A percentile compares a stretch with the other conserved stretches of the same genome.
Evolutionary conservation across 495 filamentous ascomycete genomes (phyloP).

Genomic region (Penicillium dipodomyicola): DNA sequence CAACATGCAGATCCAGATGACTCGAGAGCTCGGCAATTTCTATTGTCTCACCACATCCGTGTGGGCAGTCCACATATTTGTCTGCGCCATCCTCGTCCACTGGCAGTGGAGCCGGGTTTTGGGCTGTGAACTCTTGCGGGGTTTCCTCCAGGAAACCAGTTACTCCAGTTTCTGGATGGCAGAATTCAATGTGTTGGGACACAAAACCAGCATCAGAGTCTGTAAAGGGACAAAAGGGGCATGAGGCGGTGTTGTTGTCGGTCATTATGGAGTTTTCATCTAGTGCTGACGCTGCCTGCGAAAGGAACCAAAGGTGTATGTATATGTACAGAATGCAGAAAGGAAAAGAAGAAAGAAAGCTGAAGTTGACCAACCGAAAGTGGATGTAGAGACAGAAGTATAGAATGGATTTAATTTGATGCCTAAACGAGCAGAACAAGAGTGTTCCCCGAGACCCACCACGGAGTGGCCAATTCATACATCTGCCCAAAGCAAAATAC

Average conservation of each 20-base stretch:
- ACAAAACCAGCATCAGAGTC: constrained; percentile 50
- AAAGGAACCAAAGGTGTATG: neutral
- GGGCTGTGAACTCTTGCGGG: neutral
- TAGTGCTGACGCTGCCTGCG: neutral
- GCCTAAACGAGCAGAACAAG: neutral
- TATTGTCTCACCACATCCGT: constrained; percentile 70
- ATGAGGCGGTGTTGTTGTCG: constrained; percentile 27
- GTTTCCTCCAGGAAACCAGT: constrained; percentile 2
- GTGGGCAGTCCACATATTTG: constrained; percentile 64
- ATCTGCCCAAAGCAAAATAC: neutral
- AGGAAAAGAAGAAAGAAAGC: neutral
- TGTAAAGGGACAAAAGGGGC: constrained; percentile 57
- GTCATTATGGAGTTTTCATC: constrained; percentile 24
- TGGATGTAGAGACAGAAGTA: neutral
- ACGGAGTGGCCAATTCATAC: neutral
- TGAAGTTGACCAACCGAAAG: neutral
- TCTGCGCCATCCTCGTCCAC: constrained; percentile 32
- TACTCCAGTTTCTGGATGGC: constrained; percentile 49
- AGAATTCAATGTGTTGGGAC: constrained; percentile 54
- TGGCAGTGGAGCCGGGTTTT: constrained; percentile 1
- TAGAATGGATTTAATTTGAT: constrained; percentile 2
- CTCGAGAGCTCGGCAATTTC: constrained; percentile 59
- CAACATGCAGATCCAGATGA: constrained; percentile 72
- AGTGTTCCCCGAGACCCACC: neutral
- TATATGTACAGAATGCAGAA: neutral